phyloP scores from a whole-genome alignment of 139 green algal genomes.

The Spirogloea muscicola region DNA sequence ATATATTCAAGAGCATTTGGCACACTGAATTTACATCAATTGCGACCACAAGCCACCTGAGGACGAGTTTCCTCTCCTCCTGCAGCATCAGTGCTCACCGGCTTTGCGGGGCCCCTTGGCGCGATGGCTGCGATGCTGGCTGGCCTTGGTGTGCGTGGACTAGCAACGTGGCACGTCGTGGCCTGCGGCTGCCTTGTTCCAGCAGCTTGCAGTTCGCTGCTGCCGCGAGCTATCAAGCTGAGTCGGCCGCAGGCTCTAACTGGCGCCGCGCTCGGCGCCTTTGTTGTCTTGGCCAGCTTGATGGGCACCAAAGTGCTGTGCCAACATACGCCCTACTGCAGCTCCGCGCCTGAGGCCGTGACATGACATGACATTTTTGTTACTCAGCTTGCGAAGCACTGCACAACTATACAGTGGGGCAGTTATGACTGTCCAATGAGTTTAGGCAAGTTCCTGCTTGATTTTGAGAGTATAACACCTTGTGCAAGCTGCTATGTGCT shows the following conservation, averaged over 20 bases:
- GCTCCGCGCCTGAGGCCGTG: conserved; percentile 18
- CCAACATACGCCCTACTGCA: conserved; percentile 15
- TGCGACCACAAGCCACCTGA: too few species aligned
- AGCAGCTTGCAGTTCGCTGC: conserved; percentile 6
- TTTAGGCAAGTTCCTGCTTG: too few species aligned
- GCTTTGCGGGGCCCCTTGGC: conserved; percentile 4
- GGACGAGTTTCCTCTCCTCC: too few species aligned
- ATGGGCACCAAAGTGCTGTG: conserved; percentile 9
- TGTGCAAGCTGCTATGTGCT: too few species aligned
- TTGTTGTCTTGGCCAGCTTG: conserved; percentile 10
- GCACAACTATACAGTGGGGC: too few species aligned
- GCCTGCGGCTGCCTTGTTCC: conserved; percentile 14
- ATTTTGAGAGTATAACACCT: too few species aligned
- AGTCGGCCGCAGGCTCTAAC: not conserved
- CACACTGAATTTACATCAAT: too few species aligned
- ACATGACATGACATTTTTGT: too few species aligned
- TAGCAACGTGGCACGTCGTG: conserved; percentile 9
- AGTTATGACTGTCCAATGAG: too few species aligned
- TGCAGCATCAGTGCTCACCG: conserved; percentile 1
- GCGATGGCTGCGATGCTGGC: conserved; percentile 3
- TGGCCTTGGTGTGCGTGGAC: not conserved
- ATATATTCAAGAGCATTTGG: too few species aligned
- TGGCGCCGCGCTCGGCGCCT: not conserved
- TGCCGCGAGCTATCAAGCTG: conserved; percentile 1
- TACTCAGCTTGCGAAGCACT: too few species aligned